Evolutionary conservation across 768 basidiomycete genomes (phyloP).

Genomic region (Harrya chromipes): DNA sequence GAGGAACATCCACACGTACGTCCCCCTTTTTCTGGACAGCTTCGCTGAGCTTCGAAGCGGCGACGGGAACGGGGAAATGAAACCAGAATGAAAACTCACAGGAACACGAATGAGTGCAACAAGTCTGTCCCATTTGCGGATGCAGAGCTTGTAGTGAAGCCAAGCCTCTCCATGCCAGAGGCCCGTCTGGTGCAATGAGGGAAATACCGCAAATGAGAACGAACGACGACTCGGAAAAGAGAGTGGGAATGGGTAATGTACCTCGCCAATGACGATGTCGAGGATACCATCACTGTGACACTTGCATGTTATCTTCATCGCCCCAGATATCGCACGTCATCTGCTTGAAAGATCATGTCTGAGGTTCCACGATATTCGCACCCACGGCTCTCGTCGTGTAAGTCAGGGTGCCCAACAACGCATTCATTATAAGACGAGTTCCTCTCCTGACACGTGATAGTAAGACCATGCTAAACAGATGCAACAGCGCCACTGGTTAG

Average conservation of each 20-base stretch:
- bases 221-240: not conserved
- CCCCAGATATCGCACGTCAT: too few species aligned
- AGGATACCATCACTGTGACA: conserved; percentile 52
- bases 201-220: not conserved
- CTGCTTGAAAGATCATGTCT: too few species aligned
- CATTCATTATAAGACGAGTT: too few species aligned
- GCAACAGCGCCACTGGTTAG: too few species aligned
- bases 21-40: not conserved
- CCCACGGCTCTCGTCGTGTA: too few species aligned
- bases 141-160: conserved; percentile 41
- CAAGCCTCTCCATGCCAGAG: conserved; percentile 44
- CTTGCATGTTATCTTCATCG: too few species aligned
- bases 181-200: too few species aligned
- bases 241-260: conserved; percentile 25
- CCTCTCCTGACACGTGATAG: too few species aligned
- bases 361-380: too few species aligned
- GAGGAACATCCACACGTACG: not conserved
- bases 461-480: too few species aligned
- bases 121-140: conserved; percentile 58
- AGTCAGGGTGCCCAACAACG: too few species aligned
- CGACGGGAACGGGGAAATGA: not conserved
- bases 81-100: conserved; percentile 14
- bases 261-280: conserved; percentile 62
- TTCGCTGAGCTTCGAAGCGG: not conserved
- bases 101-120: conserved; percentile 49